phyloP scores from a whole-genome alignment of 129 eudicot species.

The Artemisia argyi region DNA sequence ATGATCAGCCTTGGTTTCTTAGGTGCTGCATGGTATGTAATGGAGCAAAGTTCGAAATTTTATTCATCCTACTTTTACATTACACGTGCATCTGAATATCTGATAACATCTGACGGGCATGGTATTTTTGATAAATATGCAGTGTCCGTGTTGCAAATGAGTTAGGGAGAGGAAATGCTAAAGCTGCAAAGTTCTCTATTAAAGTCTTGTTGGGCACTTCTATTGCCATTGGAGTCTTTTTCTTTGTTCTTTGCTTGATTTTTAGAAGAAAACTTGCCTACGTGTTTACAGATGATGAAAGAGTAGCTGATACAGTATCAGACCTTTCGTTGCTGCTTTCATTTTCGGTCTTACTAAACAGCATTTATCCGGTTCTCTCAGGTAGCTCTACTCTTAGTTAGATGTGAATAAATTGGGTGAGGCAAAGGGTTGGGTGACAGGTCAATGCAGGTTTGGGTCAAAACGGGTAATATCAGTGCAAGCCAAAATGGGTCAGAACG shows the following conservation, averaged over 20 bases:
- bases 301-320: conserved; percentile 68
- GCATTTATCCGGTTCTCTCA: conserved; percentile 80
- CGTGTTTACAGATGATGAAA: conserved; percentile 60
- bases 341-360: conserved; percentile 65
- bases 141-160: conserved; percentile 94
- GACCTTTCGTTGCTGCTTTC: conserved; percentile 66
- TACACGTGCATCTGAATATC: too few species aligned
- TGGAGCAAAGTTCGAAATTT: neutral
- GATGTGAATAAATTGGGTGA: neutral
- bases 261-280: conserved; percentile 59
- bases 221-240: conserved; percentile 52
- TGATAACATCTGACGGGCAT: neutral
- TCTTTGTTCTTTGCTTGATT: conserved; percentile 56
- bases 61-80: too few species aligned
- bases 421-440: too few species aligned
- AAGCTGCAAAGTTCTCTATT: conserved; percentile 75
- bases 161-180: conserved; percentile 82
- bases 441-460: too few species aligned
- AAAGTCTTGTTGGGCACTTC: conserved; percentile 71
- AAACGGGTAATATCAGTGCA: neutral
- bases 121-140: neutral
- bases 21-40: conserved; percentile 82
- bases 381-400: conserved; percentile 35
- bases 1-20: conserved; percentile 81
- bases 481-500: neutral